These are phyloP conservation scores for Gleditsia sinensis DNA, from an alignment of 306 rosid species.

Conservation along the genomic window DNA sequence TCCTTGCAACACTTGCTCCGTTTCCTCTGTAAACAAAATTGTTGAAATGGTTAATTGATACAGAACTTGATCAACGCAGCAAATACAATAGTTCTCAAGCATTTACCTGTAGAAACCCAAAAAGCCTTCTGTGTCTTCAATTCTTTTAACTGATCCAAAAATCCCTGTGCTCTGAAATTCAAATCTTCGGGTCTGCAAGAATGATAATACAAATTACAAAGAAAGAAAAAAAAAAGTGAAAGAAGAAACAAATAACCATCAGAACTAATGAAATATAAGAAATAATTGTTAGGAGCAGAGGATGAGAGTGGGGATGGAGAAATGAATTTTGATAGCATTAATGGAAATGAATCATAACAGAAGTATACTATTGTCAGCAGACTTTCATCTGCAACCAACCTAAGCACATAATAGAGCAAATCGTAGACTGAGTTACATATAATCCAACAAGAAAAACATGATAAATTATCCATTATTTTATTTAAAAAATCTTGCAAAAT, in stretches of 20 bases:
- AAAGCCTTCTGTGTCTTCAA: conserved; percentile 77
- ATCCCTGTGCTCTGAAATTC: conserved; percentile 82
- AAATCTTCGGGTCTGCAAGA: conserved; percentile 73
- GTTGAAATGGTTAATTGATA: background rate
- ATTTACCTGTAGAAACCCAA: conserved; percentile 80
- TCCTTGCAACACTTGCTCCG: conserved; percentile 97
- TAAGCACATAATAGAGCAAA: background rate
- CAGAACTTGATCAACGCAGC: background rate
- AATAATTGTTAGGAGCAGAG: background rate
- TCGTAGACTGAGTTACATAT: background rate
- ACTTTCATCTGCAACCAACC: background rate
- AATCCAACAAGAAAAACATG: background rate
- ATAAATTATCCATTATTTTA: background rate
- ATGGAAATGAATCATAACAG: background rate
- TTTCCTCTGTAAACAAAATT: conserved; percentile 69
- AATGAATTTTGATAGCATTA: too few relatives aligned
- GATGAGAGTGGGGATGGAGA: too few relatives aligned
- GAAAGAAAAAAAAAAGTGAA: background rate
- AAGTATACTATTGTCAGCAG: background rate
- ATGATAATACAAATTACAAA: background rate
- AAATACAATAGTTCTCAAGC: background rate
- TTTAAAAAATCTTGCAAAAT: background rate
- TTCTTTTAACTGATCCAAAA: conserved; percentile 62
- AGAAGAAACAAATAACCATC: background rate
- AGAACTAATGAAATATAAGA: background rate